phyloP scores from a whole-genome alignment of 2,329 filamentous ascomycete genomes.

The Colletotrichum orchidophilum region DNA sequence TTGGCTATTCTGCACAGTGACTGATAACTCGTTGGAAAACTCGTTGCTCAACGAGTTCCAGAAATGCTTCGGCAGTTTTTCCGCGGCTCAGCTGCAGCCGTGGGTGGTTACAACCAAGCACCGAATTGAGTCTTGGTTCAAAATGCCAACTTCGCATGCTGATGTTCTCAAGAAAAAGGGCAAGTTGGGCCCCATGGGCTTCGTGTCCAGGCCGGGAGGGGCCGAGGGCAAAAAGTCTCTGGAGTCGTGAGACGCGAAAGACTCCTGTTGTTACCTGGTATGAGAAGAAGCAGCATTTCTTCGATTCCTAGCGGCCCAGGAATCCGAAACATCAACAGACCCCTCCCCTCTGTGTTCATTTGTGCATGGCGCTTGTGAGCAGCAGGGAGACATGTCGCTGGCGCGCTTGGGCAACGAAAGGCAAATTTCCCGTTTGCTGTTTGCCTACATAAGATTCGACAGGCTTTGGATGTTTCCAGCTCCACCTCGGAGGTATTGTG shows the following conservation, averaged over 20 bases:
- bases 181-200: not conserved
- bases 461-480: not conserved
- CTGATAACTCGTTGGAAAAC: not conserved
- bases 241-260: not conserved
- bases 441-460: not conserved
- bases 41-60: not conserved
- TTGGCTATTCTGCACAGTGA: constrained; percentile 1
- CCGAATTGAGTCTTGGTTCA: not conserved
- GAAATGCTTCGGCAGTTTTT: not conserved
- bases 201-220: not conserved
- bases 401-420: not conserved
- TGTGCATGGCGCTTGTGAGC: too few species aligned
- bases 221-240: not conserved
- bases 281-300: not conserved
- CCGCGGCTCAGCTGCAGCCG: not conserved
- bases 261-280: not conserved
- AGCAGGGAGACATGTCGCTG: not conserved
- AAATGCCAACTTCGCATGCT: not conserved
- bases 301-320: not conserved
- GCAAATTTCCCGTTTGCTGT: not conserved
- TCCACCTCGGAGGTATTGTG: not conserved
- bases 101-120: not conserved
- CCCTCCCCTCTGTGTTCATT: not conserved
- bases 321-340: not conserved
- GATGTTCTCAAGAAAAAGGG: not conserved